Evolutionary conservation across 768 basidiomycete genomes (phyloP).

Genomic region (Symmetrospora coprosmae): DNA sequence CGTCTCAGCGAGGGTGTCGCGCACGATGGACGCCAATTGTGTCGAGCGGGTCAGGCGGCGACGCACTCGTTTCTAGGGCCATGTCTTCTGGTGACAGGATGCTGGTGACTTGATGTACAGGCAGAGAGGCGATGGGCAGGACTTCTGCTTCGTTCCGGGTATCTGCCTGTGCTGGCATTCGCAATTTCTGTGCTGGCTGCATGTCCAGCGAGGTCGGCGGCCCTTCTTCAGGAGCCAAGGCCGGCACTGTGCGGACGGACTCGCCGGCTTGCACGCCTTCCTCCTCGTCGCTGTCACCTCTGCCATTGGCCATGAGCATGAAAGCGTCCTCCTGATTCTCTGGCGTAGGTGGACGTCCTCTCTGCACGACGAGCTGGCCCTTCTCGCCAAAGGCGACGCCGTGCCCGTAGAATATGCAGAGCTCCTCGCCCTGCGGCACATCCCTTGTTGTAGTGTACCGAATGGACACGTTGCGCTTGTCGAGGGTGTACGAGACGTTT

Average conservation of each 20-base stretch:
- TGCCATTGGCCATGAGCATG: not conserved
- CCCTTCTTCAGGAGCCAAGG: too few species aligned
- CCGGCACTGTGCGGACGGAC: slow-evolving; percentile 32
- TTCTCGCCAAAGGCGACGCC: slow-evolving; percentile 25
- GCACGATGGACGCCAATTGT: too few species aligned
- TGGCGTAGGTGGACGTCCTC: slow-evolving; percentile 5
- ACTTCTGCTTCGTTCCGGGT: too few species aligned
- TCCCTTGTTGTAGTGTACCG: slow-evolving; percentile 48
- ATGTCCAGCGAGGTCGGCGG: too few species aligned
- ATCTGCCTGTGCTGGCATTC: too few species aligned
- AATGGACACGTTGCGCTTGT: slow-evolving; percentile 48
- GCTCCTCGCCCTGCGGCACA: slow-evolving; percentile 52
- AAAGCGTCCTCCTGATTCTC: slow-evolving; percentile 8
- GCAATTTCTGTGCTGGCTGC: too few species aligned
- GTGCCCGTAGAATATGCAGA: slow-evolving; percentile 64
- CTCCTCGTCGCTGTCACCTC: not conserved
- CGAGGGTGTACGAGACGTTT: slow-evolving; percentile 55
- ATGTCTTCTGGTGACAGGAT: too few species aligned
- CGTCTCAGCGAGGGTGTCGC: too few species aligned
- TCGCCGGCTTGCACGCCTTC: not conserved
- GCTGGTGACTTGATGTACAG: too few species aligned
- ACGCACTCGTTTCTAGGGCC: too few species aligned
- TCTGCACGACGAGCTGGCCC: slow-evolving; percentile 6
- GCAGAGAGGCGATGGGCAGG: too few species aligned
- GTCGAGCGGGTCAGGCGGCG: too few species aligned